These are phyloP conservation scores for Cardamine occulta DNA, from an alignment of 345 rosid species.

Conservation along the genomic window DNA sequence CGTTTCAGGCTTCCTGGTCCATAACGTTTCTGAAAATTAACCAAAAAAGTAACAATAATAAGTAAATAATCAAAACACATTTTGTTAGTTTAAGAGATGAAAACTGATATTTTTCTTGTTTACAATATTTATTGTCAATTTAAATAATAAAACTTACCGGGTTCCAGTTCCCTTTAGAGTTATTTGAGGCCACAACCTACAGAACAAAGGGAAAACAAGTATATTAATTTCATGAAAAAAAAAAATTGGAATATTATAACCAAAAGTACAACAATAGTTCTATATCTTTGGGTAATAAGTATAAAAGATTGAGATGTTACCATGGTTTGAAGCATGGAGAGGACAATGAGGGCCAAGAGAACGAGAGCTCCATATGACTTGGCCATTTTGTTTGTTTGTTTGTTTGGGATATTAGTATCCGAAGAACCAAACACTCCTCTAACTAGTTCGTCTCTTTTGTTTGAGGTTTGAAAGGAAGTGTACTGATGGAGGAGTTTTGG, in stretches of 20 bases:
- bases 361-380: constrained; percentile 52
- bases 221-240: not conserved
- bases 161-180: constrained; percentile 16
- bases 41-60: constrained; percentile 8
- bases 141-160: constrained; percentile 15
- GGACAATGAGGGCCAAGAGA: constrained; percentile 64
- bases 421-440: constrained; percentile 45
- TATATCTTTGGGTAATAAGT: not conserved
- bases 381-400: constrained; percentile 54
- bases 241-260: not conserved
- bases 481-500: constrained; percentile 42
- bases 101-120: not conserved
- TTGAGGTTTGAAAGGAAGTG: constrained; percentile 26
- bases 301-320: constrained; percentile 41
- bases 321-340: constrained; percentile 67
- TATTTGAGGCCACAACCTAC: constrained; percentile 34
- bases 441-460: constrained; percentile 18
- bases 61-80: not conserved
- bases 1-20: constrained; percentile 41
- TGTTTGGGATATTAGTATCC: constrained; percentile 15
- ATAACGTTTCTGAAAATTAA: constrained; percentile 40
- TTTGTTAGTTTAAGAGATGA: not conserved
- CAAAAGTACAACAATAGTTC: not conserved
- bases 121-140: not conserved
- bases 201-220: not conserved